Evolutionary conservation across 768 basidiomycete species (phyloP).

Genomic region (Rossbeevera mucosa): DNA sequence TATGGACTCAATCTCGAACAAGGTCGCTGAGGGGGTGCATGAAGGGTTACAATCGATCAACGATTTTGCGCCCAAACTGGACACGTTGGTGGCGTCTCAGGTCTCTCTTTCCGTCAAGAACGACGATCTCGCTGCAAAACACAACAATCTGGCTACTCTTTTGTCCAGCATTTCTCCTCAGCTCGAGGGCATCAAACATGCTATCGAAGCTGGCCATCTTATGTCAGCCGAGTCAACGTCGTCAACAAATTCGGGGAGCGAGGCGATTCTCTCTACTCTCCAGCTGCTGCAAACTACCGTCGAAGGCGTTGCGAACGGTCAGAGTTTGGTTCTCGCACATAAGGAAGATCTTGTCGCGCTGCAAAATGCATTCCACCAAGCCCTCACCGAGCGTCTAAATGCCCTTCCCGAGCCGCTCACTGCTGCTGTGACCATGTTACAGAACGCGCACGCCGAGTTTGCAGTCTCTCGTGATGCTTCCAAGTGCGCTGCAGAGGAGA

Average conservation of each 20-base stretch:
- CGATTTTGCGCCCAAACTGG: conserved; percentile 38
- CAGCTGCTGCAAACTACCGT: conserved; percentile 44
- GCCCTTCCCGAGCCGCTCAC: conserved; percentile 57
- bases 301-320: conserved; percentile 47
- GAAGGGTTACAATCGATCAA: conserved; percentile 40
- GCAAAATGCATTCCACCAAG: conserved; percentile 51
- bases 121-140: conserved; percentile 35
- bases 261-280: conserved; percentile 34
- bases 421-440: conserved; percentile 49
- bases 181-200: conserved; percentile 41
- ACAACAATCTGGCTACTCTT: conserved; percentile 37
- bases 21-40: conserved; percentile 51
- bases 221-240: conserved; percentile 17
- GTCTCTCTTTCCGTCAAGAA: conserved; percentile 37
- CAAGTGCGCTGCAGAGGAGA: conserved; percentile 65
- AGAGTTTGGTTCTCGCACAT: conserved; percentile 45
- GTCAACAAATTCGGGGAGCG: conserved; percentile 15
- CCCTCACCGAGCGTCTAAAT: conserved; percentile 49
- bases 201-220: conserved; percentile 34
- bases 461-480: conserved; percentile 50
- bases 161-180: conserved; percentile 47
- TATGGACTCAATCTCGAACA: conserved; percentile 52
- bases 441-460: conserved; percentile 60
- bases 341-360: conserved; percentile 46
- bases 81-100: conserved; percentile 40